These are phyloP conservation scores for Evernia prunastri DNA, from an alignment of 495 filamentous ascomycete genomes.

Conservation along the genomic window DNA sequence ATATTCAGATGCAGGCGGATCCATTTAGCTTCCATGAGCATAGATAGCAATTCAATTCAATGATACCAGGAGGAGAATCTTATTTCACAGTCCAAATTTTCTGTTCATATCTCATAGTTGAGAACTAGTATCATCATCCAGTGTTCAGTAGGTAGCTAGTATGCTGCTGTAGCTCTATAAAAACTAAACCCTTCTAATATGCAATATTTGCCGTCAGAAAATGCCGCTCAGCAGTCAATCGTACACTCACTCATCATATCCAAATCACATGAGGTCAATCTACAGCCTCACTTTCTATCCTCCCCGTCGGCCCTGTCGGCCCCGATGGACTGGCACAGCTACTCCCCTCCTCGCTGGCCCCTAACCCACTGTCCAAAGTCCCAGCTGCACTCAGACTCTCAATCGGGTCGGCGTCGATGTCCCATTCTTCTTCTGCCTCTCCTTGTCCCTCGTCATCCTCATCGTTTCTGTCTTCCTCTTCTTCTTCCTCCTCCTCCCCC, in stretches of 20 bases:
- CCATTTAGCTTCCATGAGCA: slow-evolving; percentile 12
- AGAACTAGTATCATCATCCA: background rate
- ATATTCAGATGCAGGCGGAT: slow-evolving; percentile 2
- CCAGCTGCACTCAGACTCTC: slow-evolving; percentile 29
- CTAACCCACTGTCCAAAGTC: slow-evolving; percentile 45
- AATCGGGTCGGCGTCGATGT: slow-evolving; percentile 73
- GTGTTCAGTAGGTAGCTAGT: background rate
- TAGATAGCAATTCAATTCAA: slow-evolving; percentile 16
- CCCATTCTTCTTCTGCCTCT: slow-evolving; percentile 56
- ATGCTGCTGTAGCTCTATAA: background rate
- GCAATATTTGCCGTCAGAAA: background rate
- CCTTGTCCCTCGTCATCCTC: slow-evolving; percentile 33
- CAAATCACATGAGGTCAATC: slow-evolving; percentile 11
- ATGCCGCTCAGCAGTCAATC: background rate
- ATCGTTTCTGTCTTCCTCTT: slow-evolving; percentile 29
- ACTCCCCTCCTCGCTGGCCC: slow-evolving; percentile 52
- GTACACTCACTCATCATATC: background rate
- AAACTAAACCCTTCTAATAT: background rate
- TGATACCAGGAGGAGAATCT: background rate
- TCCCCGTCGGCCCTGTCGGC: slow-evolving; percentile 61
- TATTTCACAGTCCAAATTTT: background rate
- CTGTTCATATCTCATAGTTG: background rate
- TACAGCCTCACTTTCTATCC: slow-evolving; percentile 51
- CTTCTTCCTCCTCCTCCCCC: slow-evolving; percentile 37
- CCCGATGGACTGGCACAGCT: slow-evolving; percentile 58